Conservation (phyloP, 164 flowering plant genomes). For the Warburgia ugandensis region DNA sequence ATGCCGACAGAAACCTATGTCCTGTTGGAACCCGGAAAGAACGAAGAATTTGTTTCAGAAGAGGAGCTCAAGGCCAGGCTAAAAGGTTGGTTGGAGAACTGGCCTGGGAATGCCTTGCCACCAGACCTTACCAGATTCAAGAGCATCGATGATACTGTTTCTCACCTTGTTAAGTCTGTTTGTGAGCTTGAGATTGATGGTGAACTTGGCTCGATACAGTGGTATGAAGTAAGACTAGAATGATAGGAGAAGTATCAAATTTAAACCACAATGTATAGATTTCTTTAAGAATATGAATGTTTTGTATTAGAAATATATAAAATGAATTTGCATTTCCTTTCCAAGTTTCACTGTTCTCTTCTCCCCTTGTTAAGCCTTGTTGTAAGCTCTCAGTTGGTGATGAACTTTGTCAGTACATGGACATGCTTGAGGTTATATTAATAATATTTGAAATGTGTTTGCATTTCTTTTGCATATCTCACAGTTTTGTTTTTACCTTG, state of each 20-base stretch:
- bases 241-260: conserved; percentile 20
- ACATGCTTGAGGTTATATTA: no score
- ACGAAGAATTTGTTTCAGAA: conserved; percentile 66
- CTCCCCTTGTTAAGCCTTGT: no score
- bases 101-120: conserved; percentile 65
- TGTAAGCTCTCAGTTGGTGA: no score
- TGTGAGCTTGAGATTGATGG: conserved; percentile 89
- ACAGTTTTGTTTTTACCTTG: no score
- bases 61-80: conserved; percentile 52
- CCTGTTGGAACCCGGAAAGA: conserved; percentile 67
- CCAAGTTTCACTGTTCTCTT: no score
- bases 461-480: no score
- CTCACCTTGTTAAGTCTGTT: conserved; percentile 60
- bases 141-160: conserved; percentile 58
- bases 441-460: no score
- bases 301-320: no score
- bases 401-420: no score
- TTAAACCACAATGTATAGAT: no score
- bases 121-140: conserved; percentile 54
- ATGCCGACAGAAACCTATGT: conserved; percentile 57
- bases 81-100: conserved; percentile 67
- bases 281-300: no score
- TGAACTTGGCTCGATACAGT: conserved; percentile 78
- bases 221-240: conserved; percentile 79
- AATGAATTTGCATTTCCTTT: no score